Conservation (phyloP, 495 filamentous ascomycete species). For the Podospora tetraspora region DNA sequence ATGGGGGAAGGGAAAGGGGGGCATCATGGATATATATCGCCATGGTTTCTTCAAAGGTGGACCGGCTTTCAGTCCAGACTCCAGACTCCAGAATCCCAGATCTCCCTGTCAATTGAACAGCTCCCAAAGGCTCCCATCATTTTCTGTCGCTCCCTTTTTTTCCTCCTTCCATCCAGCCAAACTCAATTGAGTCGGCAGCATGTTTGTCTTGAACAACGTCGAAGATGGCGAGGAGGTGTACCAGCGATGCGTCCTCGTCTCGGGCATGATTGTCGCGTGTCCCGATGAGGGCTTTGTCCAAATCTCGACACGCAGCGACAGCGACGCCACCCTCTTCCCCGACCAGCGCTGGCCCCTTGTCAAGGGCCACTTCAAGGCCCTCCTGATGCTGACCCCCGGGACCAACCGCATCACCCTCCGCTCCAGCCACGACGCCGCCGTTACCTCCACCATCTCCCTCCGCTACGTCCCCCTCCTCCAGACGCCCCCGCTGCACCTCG, state of each 20-base stretch:
- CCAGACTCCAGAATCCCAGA: neutral
- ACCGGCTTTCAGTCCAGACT: neutral
- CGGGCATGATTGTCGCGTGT: neutral
- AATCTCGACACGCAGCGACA: slow-evolving; percentile 4
- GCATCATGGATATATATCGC: neutral
- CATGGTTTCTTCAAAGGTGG: neutral
- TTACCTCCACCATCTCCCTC: slow-evolving; percentile 7
- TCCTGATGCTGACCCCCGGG: slow-evolving; percentile 66
- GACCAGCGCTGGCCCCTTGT: slow-evolving; percentile 58
- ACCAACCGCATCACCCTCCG: slow-evolving; percentile 52
- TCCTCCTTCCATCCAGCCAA: neutral
- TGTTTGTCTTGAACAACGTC: slow-evolving; percentile 12
- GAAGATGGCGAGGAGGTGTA: slow-evolving; percentile 12
- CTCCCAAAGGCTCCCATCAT: neutral
- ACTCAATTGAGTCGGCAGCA: neutral
- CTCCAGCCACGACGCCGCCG: neutral
- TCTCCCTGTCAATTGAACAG: neutral
- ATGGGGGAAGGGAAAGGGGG: neutral
- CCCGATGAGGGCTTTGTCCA: slow-evolving; percentile 6
- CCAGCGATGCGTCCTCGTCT: slow-evolving; percentile 19
- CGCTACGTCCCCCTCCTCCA: slow-evolving; percentile 18
- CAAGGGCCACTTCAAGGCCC: slow-evolving; percentile 69
- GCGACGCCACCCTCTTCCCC: slow-evolving; percentile 14
- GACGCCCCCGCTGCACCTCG: slow-evolving; percentile 49
- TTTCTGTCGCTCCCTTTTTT: neutral